Percentiles rank a stretch among this genome's conserved stretches.
Conservation (phyloP, 371 early-diverging fungal species). For the Syncephalastrum contaminatum region DNA sequence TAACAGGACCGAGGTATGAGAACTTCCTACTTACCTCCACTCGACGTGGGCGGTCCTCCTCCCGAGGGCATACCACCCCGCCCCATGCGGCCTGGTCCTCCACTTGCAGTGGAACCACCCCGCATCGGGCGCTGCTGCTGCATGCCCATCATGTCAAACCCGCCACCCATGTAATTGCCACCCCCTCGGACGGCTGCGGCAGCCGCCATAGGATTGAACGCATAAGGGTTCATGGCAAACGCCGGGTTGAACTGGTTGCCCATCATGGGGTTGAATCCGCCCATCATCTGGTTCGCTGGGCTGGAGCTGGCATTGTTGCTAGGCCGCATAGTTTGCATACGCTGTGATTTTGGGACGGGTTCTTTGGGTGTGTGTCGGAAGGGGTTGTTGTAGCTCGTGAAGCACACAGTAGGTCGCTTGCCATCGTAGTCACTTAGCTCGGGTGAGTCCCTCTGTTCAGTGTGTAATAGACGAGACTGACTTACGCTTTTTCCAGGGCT, state of each 20-base stretch:
- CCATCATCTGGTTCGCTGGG: conserved; percentile 19
- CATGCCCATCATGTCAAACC: conserved; percentile 38
- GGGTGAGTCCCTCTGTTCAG: background rate
- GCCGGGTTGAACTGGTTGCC: conserved; percentile 20
- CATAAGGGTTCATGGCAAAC: conserved; percentile 24
- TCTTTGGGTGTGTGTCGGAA: conserved; percentile 52
- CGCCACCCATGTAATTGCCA: conserved; percentile 26
- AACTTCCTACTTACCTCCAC: conserved; percentile 17
- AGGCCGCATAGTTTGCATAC: conserved; percentile 11
- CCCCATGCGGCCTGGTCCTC: conserved; percentile 17
- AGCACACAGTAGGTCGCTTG: conserved; percentile 32
- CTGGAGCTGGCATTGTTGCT: background rate
- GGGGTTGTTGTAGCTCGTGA: conserved; percentile 41
- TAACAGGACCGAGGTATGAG: background rate
- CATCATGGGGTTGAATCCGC: conserved; percentile 28
- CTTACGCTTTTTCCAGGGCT: conserved; percentile 43
- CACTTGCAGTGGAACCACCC: conserved; percentile 8
- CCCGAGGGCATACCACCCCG: conserved; percentile 25
- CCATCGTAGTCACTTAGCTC: conserved; percentile 36
- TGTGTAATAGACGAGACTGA: conserved; percentile 2
- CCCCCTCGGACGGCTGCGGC: conserved; percentile 23
- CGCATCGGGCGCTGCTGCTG: no score
- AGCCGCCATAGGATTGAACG: conserved; percentile 27
- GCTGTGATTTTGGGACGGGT: conserved; percentile 28
- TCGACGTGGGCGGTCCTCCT: conserved; percentile 24